Evolutionary conservation across 805 yeast species (phyloP), one percentile per base, ranked within the genome.

Genomic region (Limtongia smithiae): DNA sequence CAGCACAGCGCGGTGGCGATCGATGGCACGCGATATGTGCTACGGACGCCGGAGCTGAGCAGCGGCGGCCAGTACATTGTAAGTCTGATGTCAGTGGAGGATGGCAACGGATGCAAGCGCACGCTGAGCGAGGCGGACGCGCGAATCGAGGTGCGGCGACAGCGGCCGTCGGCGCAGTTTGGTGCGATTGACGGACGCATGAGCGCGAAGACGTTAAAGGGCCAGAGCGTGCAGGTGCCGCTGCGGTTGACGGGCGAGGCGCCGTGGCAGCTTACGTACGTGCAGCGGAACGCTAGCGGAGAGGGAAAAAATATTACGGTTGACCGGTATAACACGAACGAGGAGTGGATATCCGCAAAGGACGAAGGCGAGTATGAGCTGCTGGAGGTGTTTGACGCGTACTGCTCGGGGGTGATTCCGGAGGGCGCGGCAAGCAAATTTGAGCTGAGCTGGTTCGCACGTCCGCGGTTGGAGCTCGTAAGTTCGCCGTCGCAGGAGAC

Each of bases 101-200:
- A 93, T 64, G 74, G 78, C n/a, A 78, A 85, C 9, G 81, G 82
- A 0, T 93, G 99, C 68, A 73, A 76, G 18, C 91, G 86, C n/a
- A 79, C 78, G 11, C 68, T 85, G 48, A 76, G 79, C 39, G 79
- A 77, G 17, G 76, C 77, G 20, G 90, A 85, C 54, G 80, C 80
- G 14, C 74, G 68, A 22, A 71, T 93, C n/a, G 72, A 74, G 27
- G 89, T 89, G 1, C 78, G 90, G 59, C 71, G 80, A 43, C 86
- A 82, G 47, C 68, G 82, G 1, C 95, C 97, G 20, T 65, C 70
- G 3, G 80, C 76, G 4, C 69, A 69, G 1, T 78, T 81, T 57
- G 68, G 70, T 39, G 63, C 71, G 3, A 58, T 68, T 18, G 71
- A 71, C n/a, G 68, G 71, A 3, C 60, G 60, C 18, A 46, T 53